Base-by-base conservation (phyloP, 1,284 basidiomycete species). In the Ustilago nuda region DNA sequence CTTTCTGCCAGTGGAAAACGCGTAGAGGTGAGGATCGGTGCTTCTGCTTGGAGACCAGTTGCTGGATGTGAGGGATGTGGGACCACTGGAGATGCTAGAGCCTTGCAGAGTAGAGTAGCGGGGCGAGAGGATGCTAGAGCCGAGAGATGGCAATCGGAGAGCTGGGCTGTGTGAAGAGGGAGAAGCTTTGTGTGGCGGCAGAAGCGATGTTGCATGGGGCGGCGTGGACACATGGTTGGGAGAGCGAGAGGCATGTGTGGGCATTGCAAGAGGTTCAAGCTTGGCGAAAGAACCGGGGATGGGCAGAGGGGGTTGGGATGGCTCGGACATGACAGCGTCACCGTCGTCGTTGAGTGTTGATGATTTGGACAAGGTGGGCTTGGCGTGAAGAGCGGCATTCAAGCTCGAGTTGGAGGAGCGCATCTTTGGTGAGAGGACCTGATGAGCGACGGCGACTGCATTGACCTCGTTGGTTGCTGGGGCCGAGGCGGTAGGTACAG, bases 141-240 rank as follows among this genome's bases (percentile, higher is more conserved):
- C 61, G 7, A 80, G 64, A 12, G 72, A 55, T n/a, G 76, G 75
- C 59, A 80, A 61, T 30, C 73, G 72, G 0, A 78, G 68, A 3
- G 59, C 43, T 15, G 59, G 58, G 39, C 48, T 62, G 65, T 70
- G 58, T 1, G 72, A 57, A 33, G 70, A 71, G 27, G 58, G 71
- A 3, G 76, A 58, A 11, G 62, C 58, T 41, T 77, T 65, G 58
- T 56, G 62, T 11, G 67, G 59, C 13, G 63, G 59, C 13, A 61
- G 60, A 11, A 80, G 59, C 2, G 55, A 39, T 4, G 79, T 56
- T 2, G 68, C 76, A 68, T 84, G 82, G 12, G 83, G 82, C n/a
- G 83, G 83, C 45, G 83, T 84, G 12, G 82, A 74, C 9, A 84
- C 37, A 19, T 84, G 81, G 51, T 69, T 71, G 17, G 78, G 82